Base-by-base conservation (phyloP, 2,329 filamentous ascomycete genomes). In the Onygena corvina region DNA sequence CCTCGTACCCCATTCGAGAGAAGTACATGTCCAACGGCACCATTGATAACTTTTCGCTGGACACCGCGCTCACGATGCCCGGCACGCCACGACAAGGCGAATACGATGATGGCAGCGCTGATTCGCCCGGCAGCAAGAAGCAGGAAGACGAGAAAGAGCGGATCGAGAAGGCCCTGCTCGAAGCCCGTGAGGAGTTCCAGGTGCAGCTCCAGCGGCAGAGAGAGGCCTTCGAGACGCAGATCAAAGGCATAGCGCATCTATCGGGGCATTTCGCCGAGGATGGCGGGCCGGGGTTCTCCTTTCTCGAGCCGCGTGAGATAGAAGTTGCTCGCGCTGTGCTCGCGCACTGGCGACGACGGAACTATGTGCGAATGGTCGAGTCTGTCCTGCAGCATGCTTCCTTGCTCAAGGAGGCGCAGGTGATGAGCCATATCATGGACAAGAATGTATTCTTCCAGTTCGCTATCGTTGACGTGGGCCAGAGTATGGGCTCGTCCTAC, bases 21-120 rank as follows among this genome's bases (percentile, higher is more conserved):
- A 96, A 96, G 61, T 96, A 96, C 66, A 79, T 94, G 71, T 95
- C 89, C 2, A 92, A 84, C 49, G 90, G 90, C 1, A 95, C 90
- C 0, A 76, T 96, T 48, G 92, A 98, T 67, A 95, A 94, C 62
- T 92, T 95, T 60, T 96, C 90, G 1, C 74, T 98, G 12, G 92
- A 98, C 63, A 98, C 92, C 1, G 84, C 83, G 9, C 74, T 98
- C 46, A 98, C 92, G 0, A 88, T 95, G 75, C 92, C 92, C 1
- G 93, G 88, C 0, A 96, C 90, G 0, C 92, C 92, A 31, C 85
- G 80, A 53, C 81, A 84, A 52, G 78, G 76, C 20, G 86, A 89
- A 50, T 77, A 81, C 0, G 68, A 71, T n/a, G 84, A 59, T 80
- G 83, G 29, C 85, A 86, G 62, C 73, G 93, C 6, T 86, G 85